A percentile compares a stretch with the other conserved stretches of the same genome.
Evolutionary conservation across 257 asterid genomes (phyloP).

Genomic region (Galeopsis tetrahit): DNA sequence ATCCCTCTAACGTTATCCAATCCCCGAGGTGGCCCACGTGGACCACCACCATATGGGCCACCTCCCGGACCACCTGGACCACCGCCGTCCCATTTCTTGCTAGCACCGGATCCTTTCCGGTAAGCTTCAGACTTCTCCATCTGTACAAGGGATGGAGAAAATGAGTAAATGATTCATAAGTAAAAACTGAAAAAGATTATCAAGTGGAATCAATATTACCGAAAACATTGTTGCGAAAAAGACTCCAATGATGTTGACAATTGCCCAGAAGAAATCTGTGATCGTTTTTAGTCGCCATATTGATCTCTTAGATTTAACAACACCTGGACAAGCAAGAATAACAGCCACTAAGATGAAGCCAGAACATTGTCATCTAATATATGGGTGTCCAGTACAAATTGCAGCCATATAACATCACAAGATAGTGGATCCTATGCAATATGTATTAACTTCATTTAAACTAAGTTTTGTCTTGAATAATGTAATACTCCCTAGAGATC

Average conservation of each 20-base stretch:
- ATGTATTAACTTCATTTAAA: background rate
- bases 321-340: slow-evolving; percentile 56
- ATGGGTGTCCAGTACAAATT: background rate
- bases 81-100: slow-evolving; percentile 98
- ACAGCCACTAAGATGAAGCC: background rate
- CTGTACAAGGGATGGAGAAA: slow-evolving; percentile 41
- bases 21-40: slow-evolving; percentile 93
- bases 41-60: slow-evolving; percentile 92
- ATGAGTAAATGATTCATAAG: slow-evolving; percentile 17
- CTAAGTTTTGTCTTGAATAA: background rate
- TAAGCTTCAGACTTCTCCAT: slow-evolving; percentile 94
- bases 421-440: background rate
- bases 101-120: slow-evolving; percentile 71
- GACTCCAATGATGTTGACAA: slow-evolving; percentile 65
- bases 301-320: slow-evolving; percentile 78
- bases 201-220: slow-evolving; percentile 48
- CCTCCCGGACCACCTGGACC: slow-evolving; percentile 95
- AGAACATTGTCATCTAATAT: background rate
- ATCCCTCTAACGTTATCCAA: slow-evolving; percentile 82
- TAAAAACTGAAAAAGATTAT: slow-evolving; percentile 4
- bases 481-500: background rate
- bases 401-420: background rate
- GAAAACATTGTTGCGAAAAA: slow-evolving; percentile 91
- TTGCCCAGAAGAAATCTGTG: slow-evolving; percentile 82
- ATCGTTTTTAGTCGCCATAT: slow-evolving; percentile 86